Percentiles rank a stretch among this genome's conserved stretches.
These are phyloP conservation scores for Cutaneotrichosporon spelunceum DNA, from an alignment of 1,284 basidiomycete genomes.

Conservation along the genomic window DNA sequence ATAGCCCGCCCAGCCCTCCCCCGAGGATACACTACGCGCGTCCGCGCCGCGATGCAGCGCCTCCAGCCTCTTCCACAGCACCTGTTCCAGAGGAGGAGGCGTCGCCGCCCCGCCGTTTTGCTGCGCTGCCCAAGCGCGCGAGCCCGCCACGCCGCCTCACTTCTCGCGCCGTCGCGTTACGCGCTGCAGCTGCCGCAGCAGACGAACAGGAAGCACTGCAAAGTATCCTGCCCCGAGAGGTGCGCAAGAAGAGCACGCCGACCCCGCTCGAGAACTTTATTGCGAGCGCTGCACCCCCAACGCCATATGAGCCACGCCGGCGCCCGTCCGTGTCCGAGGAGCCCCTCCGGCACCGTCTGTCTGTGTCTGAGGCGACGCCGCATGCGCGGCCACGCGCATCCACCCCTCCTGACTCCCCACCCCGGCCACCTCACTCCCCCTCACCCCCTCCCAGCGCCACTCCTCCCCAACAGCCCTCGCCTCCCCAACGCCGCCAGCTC, in stretches of 20 bases:
- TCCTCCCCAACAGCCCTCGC: background rate
- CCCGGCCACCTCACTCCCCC: constrained; percentile 3
- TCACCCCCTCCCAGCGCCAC: background rate
- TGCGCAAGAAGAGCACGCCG: constrained; percentile 15
- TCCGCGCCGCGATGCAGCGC: background rate
- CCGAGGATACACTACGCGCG: constrained; percentile 35
- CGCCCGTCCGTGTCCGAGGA: too few species aligned
- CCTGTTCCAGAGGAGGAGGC: background rate
- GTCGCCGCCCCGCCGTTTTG: constrained; percentile 3
- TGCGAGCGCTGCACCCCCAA: constrained; percentile 17
- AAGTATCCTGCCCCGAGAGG: background rate
- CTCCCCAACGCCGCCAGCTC: background rate
- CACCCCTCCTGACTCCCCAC: constrained; percentile 11
- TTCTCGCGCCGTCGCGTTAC: constrained; percentile 28
- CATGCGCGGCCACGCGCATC: background rate
- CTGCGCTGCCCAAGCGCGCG: background rate
- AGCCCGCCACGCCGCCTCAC: constrained; percentile 19
- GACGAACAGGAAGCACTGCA: background rate
- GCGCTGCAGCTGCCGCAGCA: constrained; percentile 15
- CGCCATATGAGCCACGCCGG: background rate
- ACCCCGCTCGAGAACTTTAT: constrained; percentile 34
- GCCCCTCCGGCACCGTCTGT: background rate
- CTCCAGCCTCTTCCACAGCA: background rate
- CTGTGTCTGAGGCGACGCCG: constrained; percentile 8
- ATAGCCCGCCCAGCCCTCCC: constrained; percentile 43